Evolutionary conservation across 495 filamentous ascomycete species (phyloP), one percentile per base, ranked within the genome.

Genomic region (Daldinia bambusicola): DNA sequence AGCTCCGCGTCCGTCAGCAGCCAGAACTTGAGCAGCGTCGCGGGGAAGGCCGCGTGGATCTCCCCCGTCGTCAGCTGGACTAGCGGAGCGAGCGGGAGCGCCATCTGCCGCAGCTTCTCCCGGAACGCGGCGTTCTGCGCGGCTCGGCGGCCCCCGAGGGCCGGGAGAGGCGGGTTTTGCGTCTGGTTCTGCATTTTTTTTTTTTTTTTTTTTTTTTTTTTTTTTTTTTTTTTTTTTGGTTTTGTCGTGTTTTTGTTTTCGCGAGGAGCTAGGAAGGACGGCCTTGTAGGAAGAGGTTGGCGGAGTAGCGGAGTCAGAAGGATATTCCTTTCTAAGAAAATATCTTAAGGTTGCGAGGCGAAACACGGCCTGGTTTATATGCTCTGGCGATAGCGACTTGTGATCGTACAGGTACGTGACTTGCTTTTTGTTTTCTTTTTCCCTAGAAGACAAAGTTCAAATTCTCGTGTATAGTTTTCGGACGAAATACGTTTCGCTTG

Each of bases 1-100:
- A 94, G 86, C 76, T 95, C 83, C 20, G 69, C 75, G 68, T 87
- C 85, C 34, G 92, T 93, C 45, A 96, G 86, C 26, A 95, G 87
- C 82, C 90, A 91, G 83, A 89, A 94, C 76, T 85, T 79, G 0
- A 94, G 84, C 13, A 93, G 74, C 0, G 86, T 90, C 0, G 36
- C 62, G 0, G 93, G 93, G 80, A 92, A 96, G 16, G 80, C 66
- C 0, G 90, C 88, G 77, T 93, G 89, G 0, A 87, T 63, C 9
- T 76, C 69, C 53, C 90, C 91, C 0, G 86, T 86, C 8, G 84
- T 87, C 34, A 89, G 79, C 60, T 84, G 82, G 7, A 89, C 84
- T 5, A 91, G 83, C 0, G 89, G 88, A 8, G 84, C 81, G 38
- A 90, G 84, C 18, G 78, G 79, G 34, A 87, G 82, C 2, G 78